Percentiles rank a stretch among this genome's conserved stretches.
Conservation (phyloP, 1,284 basidiomycete genomes). For the Mycena sp. region DNA sequence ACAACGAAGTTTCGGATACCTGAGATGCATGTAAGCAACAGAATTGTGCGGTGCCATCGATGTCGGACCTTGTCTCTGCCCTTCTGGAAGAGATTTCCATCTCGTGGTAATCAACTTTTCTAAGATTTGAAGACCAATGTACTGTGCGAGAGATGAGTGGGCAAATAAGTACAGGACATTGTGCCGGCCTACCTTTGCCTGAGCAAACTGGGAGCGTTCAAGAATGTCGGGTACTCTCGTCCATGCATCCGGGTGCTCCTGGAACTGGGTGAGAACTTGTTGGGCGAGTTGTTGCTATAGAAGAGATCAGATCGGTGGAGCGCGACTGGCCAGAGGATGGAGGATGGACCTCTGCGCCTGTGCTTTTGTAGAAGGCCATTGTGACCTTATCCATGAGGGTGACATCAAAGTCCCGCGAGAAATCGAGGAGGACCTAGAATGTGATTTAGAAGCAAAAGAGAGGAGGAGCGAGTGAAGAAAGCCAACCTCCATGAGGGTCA, state of each 20-base stretch:
- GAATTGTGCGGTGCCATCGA: slow-evolving; percentile 17
- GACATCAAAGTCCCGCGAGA: slow-evolving; percentile 88
- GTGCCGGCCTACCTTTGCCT: slow-evolving; percentile 79
- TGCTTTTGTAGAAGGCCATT: slow-evolving; percentile 82
- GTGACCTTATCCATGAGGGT: slow-evolving; percentile 87
- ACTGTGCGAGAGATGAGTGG: slow-evolving; percentile 58
- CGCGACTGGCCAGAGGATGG: slow-evolving; percentile 9
- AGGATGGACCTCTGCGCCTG: slow-evolving; percentile 75
- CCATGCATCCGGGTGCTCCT: slow-evolving; percentile 98
- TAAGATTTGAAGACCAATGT: slow-evolving; percentile 93
- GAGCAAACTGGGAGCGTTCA: slow-evolving; percentile 85
- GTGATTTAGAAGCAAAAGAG: no score
- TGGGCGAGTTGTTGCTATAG: slow-evolving; percentile 91
- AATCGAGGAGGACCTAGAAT: slow-evolving; percentile 86
- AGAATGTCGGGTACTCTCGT: slow-evolving; percentile 96
- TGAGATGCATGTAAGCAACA: slow-evolving; percentile 41
- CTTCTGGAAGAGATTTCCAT: slow-evolving; percentile 96
- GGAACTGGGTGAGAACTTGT: slow-evolving; percentile 82
- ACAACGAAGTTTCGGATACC: slow-evolving; percentile 99
- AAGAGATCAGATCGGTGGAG: slow-evolving; percentile 36
- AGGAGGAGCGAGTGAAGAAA: slow-evolving; percentile 27
- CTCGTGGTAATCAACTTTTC: slow-evolving; percentile 94
- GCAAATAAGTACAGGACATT: slow-evolving; percentile 6
- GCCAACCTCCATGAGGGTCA: slow-evolving; percentile 53
- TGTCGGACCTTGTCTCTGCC: slow-evolving; percentile 85